These are phyloP conservation scores for Wickerhamiella slavikovae DNA, from an alignment of 805 yeast genomes.

Conservation along the genomic window DNA sequence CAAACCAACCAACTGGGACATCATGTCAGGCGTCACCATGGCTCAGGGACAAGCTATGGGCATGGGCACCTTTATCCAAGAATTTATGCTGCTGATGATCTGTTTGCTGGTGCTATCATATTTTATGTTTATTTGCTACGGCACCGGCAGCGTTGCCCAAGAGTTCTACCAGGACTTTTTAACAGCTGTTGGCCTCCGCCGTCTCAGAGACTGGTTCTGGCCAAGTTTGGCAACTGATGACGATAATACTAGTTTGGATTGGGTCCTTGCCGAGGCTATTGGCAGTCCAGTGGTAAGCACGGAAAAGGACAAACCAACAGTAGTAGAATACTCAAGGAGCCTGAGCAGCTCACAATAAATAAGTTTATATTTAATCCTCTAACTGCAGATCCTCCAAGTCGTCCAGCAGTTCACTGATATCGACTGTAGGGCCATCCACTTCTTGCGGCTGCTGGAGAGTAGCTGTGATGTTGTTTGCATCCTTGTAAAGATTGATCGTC, in stretches of 20 bases:
- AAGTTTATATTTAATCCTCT: background rate
- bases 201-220: background rate
- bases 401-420: slow-evolving; percentile 79
- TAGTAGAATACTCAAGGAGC: no score
- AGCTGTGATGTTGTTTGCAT: slow-evolving; percentile 24
- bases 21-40: background rate
- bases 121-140: slow-evolving; percentile 11
- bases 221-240: background rate
- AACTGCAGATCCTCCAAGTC: slow-evolving; percentile 61
- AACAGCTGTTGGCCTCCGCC: background rate
- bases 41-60: background rate
- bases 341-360: no score
- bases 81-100: slow-evolving; percentile 3
- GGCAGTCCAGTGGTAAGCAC: no score
- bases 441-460: slow-evolving; percentile 23
- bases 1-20: slow-evolving; percentile 9
- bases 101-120: slow-evolving; percentile 8
- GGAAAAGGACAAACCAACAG: no score
- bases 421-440: slow-evolving; percentile 75
- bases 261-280: no score
- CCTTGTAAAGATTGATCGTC: slow-evolving; percentile 73
- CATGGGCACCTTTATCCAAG: background rate
- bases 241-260: no score
- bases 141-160: slow-evolving; percentile 9
- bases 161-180: slow-evolving; percentile 4